Evolutionary conservation across 2,329 filamentous ascomycete species (phyloP).

Genomic region (Coleophoma crateriformis): DNA sequence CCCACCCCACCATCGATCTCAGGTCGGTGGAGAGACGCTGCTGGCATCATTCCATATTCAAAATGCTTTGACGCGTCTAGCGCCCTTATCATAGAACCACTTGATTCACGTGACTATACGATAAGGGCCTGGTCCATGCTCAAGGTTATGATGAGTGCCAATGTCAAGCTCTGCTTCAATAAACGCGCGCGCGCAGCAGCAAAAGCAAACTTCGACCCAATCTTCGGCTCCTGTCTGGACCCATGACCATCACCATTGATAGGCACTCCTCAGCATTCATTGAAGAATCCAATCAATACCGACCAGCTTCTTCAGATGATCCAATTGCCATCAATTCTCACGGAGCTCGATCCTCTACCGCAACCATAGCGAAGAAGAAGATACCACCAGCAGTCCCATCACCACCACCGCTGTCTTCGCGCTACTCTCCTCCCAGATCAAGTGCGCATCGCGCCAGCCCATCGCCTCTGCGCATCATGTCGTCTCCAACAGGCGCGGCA

Average conservation of each 20-base stretch:
- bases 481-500: slow-evolving; percentile 27
- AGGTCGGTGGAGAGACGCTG: too few species aligned
- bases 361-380: slow-evolving; percentile 44
- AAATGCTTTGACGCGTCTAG: too few species aligned
- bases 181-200: background rate
- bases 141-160: background rate
- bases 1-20: too few species aligned
- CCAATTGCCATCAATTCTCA: slow-evolving; percentile 16
- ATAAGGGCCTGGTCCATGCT: too few species aligned
- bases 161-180: background rate
- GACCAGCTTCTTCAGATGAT: slow-evolving; percentile 25
- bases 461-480: slow-evolving; percentile 21
- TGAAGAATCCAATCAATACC: slow-evolving; percentile 41
- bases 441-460: slow-evolving; percentile 4
- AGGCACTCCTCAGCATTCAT: background rate
- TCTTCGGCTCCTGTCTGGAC: slow-evolving; percentile 13
- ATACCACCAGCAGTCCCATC: slow-evolving; percentile 58
- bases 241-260: slow-evolving; percentile 52
- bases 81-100: too few species aligned
- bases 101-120: too few species aligned
- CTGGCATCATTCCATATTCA: too few species aligned
- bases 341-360: slow-evolving; percentile 37
- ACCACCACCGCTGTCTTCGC: slow-evolving; percentile 49
- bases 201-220: background rate
- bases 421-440: slow-evolving; percentile 43